Evolutionary conservation across 306 rosid species (phyloP).

Genomic region (Lupinus albus): DNA sequence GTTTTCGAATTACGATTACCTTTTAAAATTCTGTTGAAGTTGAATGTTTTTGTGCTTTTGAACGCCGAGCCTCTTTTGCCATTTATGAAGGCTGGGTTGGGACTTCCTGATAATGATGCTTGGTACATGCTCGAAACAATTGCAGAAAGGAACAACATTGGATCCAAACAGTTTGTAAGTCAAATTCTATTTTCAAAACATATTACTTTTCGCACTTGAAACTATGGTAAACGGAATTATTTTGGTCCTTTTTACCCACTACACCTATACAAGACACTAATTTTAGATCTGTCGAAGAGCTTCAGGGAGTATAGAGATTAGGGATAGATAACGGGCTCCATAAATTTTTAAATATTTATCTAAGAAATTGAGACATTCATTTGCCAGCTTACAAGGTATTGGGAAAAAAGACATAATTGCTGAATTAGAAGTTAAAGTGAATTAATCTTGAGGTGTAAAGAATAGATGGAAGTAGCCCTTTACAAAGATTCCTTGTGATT

Average conservation of each 20-base stretch:
- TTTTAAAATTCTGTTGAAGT: constrained; percentile 21
- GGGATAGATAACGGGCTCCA: constrained; percentile 1
- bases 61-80: constrained; percentile 37
- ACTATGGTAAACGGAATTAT: constrained; percentile 25
- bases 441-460: constrained; percentile 1
- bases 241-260: constrained; percentile 20
- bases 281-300: constrained; percentile 27
- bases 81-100: constrained; percentile 84
- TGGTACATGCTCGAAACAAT: constrained; percentile 96
- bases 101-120: constrained; percentile 89
- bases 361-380: constrained; percentile 5
- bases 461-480: background rate
- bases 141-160: constrained; percentile 86
- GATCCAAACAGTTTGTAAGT: constrained; percentile 93
- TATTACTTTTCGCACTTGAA: constrained; percentile 18
- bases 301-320: constrained; percentile 17
- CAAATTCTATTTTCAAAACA: constrained; percentile 30
- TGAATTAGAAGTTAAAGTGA: background rate
- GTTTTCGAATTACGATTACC: constrained; percentile 27
- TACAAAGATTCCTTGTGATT: constrained; percentile 3
- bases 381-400: background rate
- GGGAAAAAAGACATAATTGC: constrained; percentile 11
- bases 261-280: background rate
- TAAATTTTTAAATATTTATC: constrained; percentile 11
- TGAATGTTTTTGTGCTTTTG: constrained; percentile 28